Percentiles rank a stretch among this genome's conserved stretches.
These are phyloP conservation scores for Daldinia bambusicola DNA, from an alignment of 495 filamentous ascomycete genomes.

Conservation along the genomic window DNA sequence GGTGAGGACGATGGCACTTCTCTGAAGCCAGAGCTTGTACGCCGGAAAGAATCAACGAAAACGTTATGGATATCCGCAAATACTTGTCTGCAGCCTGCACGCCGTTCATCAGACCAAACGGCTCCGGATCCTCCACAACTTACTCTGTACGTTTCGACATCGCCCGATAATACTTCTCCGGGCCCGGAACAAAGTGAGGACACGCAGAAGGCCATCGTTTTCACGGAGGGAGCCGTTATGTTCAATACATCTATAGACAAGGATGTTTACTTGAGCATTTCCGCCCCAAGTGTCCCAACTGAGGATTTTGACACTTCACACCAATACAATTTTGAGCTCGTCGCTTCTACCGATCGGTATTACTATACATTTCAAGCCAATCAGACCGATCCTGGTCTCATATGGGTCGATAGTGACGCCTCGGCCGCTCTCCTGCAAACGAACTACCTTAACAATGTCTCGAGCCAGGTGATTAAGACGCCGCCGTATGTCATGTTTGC, in stretches of 20 bases:
- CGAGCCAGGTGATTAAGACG: conserved; percentile 50
- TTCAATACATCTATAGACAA: conserved; percentile 62
- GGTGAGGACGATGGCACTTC: conserved; percentile 12
- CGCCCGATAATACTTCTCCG: conserved; percentile 70
- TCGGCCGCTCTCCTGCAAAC: conserved; percentile 81
- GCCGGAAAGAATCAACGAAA: conserved; percentile 49
- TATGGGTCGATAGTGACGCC: conserved; percentile 82
- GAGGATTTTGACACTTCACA: conserved; percentile 60
- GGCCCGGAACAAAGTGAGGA: conserved; percentile 65
- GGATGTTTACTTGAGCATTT: conserved; percentile 79
- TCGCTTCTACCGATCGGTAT: conserved; percentile 78
- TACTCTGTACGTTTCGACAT: conserved; percentile 78
- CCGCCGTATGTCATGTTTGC: conserved; percentile 84
- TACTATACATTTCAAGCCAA: conserved; percentile 70
- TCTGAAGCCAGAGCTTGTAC: conserved; percentile 31
- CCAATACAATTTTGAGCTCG: conserved; percentile 79
- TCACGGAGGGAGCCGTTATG: conserved; percentile 70
- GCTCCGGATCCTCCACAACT: conserved; percentile 71
- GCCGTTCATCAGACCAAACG: conserved; percentile 53
- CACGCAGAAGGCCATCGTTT: conserved; percentile 55
- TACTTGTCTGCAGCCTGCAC: conserved; percentile 77
- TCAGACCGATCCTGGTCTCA: conserved; percentile 60
- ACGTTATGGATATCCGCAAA: conserved; percentile 82
- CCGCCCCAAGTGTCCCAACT: conserved; percentile 68
- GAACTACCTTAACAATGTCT: conserved; percentile 65